Evolutionary conservation across 2,329 filamentous ascomycete genomes (phyloP), one percentile per base, ranked within the genome.

Genomic region (Hymenoscyphus fraxineus): DNA sequence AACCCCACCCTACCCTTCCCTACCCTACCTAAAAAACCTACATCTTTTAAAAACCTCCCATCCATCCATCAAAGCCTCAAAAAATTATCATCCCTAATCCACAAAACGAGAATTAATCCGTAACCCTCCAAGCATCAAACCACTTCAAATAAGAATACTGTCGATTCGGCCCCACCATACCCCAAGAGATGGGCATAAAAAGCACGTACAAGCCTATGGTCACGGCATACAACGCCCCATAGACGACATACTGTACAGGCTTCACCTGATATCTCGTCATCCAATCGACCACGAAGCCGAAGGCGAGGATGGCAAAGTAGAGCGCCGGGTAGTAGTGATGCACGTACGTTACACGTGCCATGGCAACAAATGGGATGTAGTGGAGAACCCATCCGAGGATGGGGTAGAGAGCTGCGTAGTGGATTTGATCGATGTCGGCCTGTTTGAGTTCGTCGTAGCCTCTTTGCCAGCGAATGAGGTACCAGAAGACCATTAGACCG

Each of bases 271-370:
- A 88, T 69, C 88, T 84, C 58, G 92, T 86, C 68, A 88, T 82
- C 88, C 92, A 98, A 77, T 98, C 93, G 63, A 91, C 80, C 70
- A 93, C 85, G 83, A 99, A 99, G 62, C 93, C 94, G 67, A 93
- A 87, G 16, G 86, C 87, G 57, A 99, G 82, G 69, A 99, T 97
- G 72, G 95, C 93, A 77, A 98, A 99, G 82, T 98, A 99, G 12
- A 99, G 86, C 10, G 95, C 95, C 12, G 95, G 95, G 78, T 98
- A 99, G 83, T 99, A 99, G 81, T 99, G 95, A 78, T 99, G 95
- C 62, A 99, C 95, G 75, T 99, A 99, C 16, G 95, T 99, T 66
- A 99, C 95, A 83, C 95, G 92, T 12, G 93, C 95, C 96, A 99
- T 99, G 75, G 95, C 87, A 73, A 97, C 86, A 78, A 98, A 99